Conservation (phyloP, 2,329 filamentous ascomycete genomes). For the Ophiosphaerella narmari region DNA sequence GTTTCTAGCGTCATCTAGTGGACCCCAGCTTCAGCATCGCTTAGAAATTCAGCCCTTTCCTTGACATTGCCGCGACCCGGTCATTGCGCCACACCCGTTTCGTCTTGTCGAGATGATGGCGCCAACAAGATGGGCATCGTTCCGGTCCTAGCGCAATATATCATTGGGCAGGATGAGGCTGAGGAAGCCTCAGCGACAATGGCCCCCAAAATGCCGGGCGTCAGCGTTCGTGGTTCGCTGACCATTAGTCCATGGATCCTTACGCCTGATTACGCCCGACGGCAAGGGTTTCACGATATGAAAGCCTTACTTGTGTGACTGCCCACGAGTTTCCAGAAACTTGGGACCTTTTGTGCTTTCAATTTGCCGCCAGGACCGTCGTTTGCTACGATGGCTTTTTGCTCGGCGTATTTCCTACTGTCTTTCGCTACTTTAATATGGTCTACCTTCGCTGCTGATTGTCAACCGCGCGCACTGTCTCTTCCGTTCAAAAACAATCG, state of each 20-base stretch:
- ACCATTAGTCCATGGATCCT: not conserved
- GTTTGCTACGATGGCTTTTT: not conserved
- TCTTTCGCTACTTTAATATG: constrained; percentile 1
- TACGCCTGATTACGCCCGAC: constrained; percentile 7
- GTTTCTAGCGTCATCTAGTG: no score
- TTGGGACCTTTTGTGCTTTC: not conserved
- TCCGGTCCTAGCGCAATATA: not conserved
- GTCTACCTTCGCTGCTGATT: not conserved
- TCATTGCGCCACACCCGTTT: not conserved
- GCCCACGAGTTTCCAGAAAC: not conserved
- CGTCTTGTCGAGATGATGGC: not conserved
- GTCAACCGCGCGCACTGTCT: constrained; percentile 1
- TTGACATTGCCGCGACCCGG: not conserved
- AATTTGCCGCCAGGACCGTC: not conserved
- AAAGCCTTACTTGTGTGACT: not conserved
- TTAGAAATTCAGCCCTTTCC: not conserved
- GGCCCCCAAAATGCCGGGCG: constrained; percentile 1
- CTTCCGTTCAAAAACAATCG: constrained; percentile 3
- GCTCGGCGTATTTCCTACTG: not conserved
- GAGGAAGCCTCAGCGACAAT: not conserved
- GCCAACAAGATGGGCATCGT: not conserved
- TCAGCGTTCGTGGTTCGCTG: not conserved
- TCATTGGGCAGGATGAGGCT: not conserved
- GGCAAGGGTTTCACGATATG: not conserved
- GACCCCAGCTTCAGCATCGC: no score